Percentiles rank a stretch among this genome's conserved stretches.
Conservation (phyloP, 164 flowering plant genomes). For the Tetrastigma voinierianum region DNA sequence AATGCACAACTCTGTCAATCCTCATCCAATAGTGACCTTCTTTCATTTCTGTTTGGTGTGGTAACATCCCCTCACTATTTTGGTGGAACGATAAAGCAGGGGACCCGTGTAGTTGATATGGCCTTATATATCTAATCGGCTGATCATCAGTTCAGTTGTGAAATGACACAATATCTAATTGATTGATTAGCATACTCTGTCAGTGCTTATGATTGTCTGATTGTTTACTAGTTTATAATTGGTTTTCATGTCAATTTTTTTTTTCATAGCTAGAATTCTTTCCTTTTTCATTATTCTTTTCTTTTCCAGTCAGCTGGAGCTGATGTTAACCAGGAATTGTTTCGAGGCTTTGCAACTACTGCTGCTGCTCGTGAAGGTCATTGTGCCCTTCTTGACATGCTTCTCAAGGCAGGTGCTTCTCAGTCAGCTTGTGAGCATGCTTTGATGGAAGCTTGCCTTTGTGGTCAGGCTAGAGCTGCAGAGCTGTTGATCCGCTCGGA, state of each 20-base stretch:
- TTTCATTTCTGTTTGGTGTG: background rate
- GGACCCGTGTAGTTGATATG: too few species aligned
- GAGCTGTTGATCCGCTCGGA: constrained; percentile 12
- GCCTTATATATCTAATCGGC: too few species aligned
- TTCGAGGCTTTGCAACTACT: constrained; percentile 14
- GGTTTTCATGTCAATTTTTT: background rate
- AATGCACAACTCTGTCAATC: too few species aligned
- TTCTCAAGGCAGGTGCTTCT: constrained; percentile 14
- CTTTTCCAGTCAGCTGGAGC: constrained; percentile 14
- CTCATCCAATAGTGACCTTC: background rate
- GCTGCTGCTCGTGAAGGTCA: constrained; percentile 18
- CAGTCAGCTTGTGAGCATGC: constrained; percentile 12
- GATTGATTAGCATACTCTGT: background rate
- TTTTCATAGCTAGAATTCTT: background rate
- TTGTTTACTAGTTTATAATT: background rate
- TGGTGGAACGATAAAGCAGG: too few species aligned
- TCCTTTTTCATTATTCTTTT: background rate
- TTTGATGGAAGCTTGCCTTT: constrained; percentile 12
- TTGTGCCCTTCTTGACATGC: constrained; percentile 14
- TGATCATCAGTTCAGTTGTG: background rate
- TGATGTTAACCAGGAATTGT: constrained; percentile 12
- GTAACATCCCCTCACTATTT: background rate
- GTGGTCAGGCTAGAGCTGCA: constrained; percentile 6
- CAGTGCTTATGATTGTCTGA: background rate
- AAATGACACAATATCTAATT: background rate